phyloP scores from a whole-genome alignment of 345 rosid species.

The Rhodamnia argentea region DNA sequence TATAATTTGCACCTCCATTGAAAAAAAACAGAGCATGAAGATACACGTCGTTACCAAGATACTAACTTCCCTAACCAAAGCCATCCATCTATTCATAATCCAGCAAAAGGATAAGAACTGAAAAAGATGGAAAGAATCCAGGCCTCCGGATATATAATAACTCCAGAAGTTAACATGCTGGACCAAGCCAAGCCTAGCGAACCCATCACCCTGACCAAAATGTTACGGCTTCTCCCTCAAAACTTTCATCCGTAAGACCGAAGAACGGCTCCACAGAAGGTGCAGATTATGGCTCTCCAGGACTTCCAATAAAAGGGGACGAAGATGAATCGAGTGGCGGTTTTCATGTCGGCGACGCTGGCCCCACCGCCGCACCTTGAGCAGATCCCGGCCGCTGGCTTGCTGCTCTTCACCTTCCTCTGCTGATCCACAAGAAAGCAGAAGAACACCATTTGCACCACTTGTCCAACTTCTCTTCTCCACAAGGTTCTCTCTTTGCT shows the following conservation, averaged over 20 bases:
- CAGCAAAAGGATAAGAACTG: not conserved
- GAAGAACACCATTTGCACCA: slow-evolving; percentile 42
- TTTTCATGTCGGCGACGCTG: slow-evolving; percentile 91
- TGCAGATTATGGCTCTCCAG: slow-evolving; percentile 81
- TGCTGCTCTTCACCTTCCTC: slow-evolving; percentile 54
- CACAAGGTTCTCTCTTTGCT: not conserved
- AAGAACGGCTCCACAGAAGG: slow-evolving; percentile 78
- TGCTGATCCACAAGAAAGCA: slow-evolving; percentile 91
- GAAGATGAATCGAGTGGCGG: slow-evolving; percentile 63
- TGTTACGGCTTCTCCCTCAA: not conserved
- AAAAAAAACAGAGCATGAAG: not conserved
- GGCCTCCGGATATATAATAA: not conserved
- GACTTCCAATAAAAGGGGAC: slow-evolving; percentile 83
- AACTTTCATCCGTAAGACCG: slow-evolving; percentile 46
- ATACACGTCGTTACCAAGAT: not conserved
- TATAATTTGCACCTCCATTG: not conserved
- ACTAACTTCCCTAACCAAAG: not conserved
- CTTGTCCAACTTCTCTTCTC: not conserved
- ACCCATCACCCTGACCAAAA: not conserved
- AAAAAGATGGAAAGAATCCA: not conserved
- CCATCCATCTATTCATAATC: not conserved
- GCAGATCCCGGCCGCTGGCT: slow-evolving; percentile 90
- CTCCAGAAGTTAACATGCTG: not conserved
- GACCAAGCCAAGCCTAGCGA: not conserved
- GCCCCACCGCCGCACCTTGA: slow-evolving; percentile 94